A percentile compares a stretch with the other conserved stretches of the same genome.
Conservation (phyloP, 768 basidiomycete genomes). For the Naganishia onofrii region DNA sequence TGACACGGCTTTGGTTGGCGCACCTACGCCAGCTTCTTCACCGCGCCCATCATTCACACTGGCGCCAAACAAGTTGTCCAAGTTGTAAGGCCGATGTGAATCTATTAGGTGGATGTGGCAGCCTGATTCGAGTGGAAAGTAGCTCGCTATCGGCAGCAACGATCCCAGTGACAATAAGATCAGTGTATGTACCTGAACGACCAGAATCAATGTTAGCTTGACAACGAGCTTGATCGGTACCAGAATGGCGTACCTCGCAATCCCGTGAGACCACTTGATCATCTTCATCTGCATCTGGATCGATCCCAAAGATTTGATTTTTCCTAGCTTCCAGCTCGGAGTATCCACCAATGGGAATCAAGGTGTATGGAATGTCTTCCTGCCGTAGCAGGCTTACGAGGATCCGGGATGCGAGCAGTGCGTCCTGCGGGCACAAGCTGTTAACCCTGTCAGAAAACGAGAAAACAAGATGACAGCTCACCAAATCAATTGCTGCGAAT, state of each 20-base stretch:
- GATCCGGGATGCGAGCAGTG: slow-evolving; percentile 85
- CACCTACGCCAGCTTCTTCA: slow-evolving; percentile 49
- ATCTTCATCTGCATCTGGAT: slow-evolving; percentile 33
- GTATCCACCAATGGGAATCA: slow-evolving; percentile 83
- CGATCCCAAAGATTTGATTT: slow-evolving; percentile 64
- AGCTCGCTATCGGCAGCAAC: slow-evolving; percentile 73
- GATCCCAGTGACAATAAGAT: slow-evolving; percentile 90
- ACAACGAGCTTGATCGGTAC: slow-evolving; percentile 6
- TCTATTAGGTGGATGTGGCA: slow-evolving; percentile 89
- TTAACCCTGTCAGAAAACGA: neutral
- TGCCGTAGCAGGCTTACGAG: slow-evolving; percentile 83
- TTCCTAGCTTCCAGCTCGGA: slow-evolving; percentile 67
- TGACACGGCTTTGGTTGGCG: neutral
- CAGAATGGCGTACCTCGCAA: slow-evolving; percentile 9
- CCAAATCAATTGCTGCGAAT: slow-evolving; percentile 47
- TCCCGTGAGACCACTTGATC: slow-evolving; percentile 18
- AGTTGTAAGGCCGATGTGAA: slow-evolving; percentile 82
- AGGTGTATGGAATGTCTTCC: slow-evolving; percentile 87
- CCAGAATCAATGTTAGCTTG: neutral
- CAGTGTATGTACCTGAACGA: slow-evolving; percentile 63
- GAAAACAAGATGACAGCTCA: slow-evolving; percentile 29
- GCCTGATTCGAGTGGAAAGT: slow-evolving; percentile 52
- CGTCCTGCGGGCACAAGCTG: slow-evolving; percentile 57
- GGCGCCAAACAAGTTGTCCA: slow-evolving; percentile 73
- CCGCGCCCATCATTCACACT: slow-evolving; percentile 40